Base-by-base conservation (phyloP, 2,329 filamentous ascomycete genomes). In the Penicillium fuscoglaucum region DNA sequence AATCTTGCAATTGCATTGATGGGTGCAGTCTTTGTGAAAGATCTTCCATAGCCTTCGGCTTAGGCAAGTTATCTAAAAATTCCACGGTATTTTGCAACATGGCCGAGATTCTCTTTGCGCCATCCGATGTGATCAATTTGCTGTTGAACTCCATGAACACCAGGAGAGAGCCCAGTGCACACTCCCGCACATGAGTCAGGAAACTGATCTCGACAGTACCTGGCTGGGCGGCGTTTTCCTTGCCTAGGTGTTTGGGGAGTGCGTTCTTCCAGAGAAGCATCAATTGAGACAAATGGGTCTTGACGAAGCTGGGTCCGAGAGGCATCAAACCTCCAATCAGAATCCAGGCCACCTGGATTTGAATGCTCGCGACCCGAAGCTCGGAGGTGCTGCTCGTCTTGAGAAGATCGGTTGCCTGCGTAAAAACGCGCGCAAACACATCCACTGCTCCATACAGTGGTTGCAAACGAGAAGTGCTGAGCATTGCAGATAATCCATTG, bases 331-430 rank as follows among this genome's bases (percentile, higher is more conserved):
- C 95, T 39, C 96, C 95, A 47, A 99, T 96, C 57, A 99, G 80
- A 48, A 96, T 96, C 93, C 95, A 99, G 6, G 95, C 95, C 2
- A 99, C 93, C 72, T 99, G 95, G 26, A 99, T 92, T 71, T 99
- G 95, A 1, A 92, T 96, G 68, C 91, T 91, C 7, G 95, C 96
- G 37, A 95, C 87, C 29, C 93, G 87, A 53, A 99, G 80, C 72
- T 99, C 93, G 1, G 91, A 95, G 70, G 91, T 91, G 46, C 92
- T 88, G 72, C 92, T 97, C 0, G 90, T 93, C 75, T 99, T 99
- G 40, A 99, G 83, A 29, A 99, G 80, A 40, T 91, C 90, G 0
- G 93, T 98, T 1, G 95, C 93, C 79, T 97, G 92, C 8, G 90
- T 90, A 58, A 98, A 83, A 13, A 98, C 90, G 33, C 91, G 86